Evolutionary conservation across 2,329 filamentous ascomycete species (phyloP).

Genomic region (Aspergillus caelatus): DNA sequence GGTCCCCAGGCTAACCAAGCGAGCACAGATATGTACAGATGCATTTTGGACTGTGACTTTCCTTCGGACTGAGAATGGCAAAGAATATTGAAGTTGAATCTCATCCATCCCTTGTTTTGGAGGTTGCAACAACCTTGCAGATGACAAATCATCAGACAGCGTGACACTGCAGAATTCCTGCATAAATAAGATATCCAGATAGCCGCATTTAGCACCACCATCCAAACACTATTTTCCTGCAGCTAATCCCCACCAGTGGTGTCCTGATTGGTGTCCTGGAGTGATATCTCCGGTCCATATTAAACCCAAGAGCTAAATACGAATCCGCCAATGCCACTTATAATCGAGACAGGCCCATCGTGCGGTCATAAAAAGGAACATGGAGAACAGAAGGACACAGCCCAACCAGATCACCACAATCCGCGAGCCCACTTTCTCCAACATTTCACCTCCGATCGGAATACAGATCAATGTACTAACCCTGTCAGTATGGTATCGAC

Average conservation of each 20-base stretch:
- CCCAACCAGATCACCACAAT: conserved; percentile 52
- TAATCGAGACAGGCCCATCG: conserved; percentile 44
- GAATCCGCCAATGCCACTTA: conserved; percentile 41
- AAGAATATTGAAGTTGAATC: too few relatives aligned
- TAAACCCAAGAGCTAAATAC: conserved; percentile 27
- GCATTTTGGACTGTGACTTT: not conserved
- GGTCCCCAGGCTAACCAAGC: not conserved
- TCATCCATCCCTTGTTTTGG: not conserved
- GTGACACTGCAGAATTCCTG: not conserved
- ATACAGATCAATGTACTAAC: conserved; percentile 49
- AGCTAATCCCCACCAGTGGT: not conserved
- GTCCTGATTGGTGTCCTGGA: not conserved
- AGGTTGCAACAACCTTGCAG: not conserved
- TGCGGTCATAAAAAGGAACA: conserved; percentile 37
- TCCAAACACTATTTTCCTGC: not conserved
- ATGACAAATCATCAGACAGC: not conserved
- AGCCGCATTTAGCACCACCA: not conserved
- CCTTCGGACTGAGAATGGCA: too few relatives aligned
- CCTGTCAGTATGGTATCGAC: not conserved
- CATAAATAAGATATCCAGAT: not conserved
- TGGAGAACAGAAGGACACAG: conserved; percentile 43
- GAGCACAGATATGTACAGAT: too few relatives aligned
- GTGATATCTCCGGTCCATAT: not conserved
- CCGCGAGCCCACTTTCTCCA: conserved; percentile 49
- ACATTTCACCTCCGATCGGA: conserved; percentile 53